Evolutionary conservation across 208 protist genomes (phyloP).

Genomic region (Crithidia sp.): DNA sequence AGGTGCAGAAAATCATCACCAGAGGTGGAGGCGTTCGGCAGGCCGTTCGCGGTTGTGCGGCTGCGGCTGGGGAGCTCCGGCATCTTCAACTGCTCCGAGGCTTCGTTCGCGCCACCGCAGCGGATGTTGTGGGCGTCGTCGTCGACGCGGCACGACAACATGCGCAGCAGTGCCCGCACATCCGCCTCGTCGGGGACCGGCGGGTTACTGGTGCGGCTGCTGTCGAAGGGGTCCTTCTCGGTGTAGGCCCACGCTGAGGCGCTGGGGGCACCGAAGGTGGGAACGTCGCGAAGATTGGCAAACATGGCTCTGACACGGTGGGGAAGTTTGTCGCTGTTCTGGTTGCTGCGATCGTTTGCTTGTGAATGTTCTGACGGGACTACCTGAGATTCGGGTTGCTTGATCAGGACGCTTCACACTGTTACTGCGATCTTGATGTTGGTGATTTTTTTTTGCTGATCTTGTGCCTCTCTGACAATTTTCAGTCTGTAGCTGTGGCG

Average conservation of each 20-base stretch:
- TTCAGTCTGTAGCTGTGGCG: no score
- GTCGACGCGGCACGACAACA: slow-evolving; percentile 17
- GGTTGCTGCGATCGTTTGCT: neutral
- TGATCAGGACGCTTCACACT: no score
- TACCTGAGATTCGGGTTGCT: no score
- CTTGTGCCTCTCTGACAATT: neutral
- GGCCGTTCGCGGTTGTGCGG: neutral
- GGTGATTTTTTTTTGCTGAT: neutral
- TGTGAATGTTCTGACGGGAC: neutral
- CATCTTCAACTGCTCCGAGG: neutral
- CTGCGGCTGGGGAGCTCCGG: neutral
- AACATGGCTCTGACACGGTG: neutral
- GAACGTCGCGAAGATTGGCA: slow-evolving; percentile 1
- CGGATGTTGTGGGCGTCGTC: neutral
- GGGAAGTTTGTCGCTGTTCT: no score
- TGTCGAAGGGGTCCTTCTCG: slow-evolving; percentile 3
- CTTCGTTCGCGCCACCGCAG: neutral
- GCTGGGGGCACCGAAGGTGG: slow-evolving; percentile 10
- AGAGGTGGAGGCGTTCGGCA: neutral
- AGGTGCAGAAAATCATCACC: slow-evolving; percentile 4
- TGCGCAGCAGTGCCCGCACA: slow-evolving; percentile 26
- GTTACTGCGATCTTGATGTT: neutral
- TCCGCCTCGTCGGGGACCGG: slow-evolving; percentile 21
- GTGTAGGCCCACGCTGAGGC: slow-evolving; percentile 4
- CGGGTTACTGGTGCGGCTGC: slow-evolving; percentile 4